Evolutionary conservation across 805 yeast species (phyloP), one percentile per base, ranked within the genome.

Genomic region (Spathaspora gorwiae): DNA sequence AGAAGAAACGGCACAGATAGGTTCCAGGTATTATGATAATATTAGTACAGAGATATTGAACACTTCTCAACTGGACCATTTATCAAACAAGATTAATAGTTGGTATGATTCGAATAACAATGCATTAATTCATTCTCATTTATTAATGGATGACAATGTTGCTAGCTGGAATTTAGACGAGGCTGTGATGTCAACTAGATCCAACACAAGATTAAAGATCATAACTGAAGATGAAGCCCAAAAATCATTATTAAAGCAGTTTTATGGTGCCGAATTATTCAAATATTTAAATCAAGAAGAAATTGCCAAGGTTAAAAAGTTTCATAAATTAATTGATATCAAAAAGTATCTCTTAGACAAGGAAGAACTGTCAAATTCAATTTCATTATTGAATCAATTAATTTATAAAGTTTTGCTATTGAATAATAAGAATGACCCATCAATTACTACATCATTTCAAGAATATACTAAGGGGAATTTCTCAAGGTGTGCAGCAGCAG

Each of bases 111-210:
- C 51, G 26, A 47, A 45, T 33, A 29, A 29, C 12, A 35, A 43
- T 15, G 37, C 36, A 12, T 42, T 49, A n/a, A 40, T 50, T 14
- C 41, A 47, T 7, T 52, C 47, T 13, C 57, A 55, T 14, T 35
- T 62, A 12, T 14, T 39, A 10, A 52, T 61, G 7, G 66, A 62
- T 46, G 72, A 66, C 44, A 66, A 67, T 49, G 55, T 61, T 6
- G 72, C 72, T 13, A 57, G 64, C 36, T 66, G 70, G 70, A 63
- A 67, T 45, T 50, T 67, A 38, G 70, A 65, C 40, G 68, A 63
- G 40, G 35, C 34, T 10, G 49, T 32, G n/a, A 14, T 26, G 39
- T 7, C n/a, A 14, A 33, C 15, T 35, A 27, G 26, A 14, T 35
- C 26, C 10, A 19, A 35, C n/a, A 19, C 37, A 24, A 30, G 7